Evolutionary conservation across 2,329 filamentous ascomycete genomes (phyloP).

Genomic region (Sarocladiaceae sp.): DNA sequence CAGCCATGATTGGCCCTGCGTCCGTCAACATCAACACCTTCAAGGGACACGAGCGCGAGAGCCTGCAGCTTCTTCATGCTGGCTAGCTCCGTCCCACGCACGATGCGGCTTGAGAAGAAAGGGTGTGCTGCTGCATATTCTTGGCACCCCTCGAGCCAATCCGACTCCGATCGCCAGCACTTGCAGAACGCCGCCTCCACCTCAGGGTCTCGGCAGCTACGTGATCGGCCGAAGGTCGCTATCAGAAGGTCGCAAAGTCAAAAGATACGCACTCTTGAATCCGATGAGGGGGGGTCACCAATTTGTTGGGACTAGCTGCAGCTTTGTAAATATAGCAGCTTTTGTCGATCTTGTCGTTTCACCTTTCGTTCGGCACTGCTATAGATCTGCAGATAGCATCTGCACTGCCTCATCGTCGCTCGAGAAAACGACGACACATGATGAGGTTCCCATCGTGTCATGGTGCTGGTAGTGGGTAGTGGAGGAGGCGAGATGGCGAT

Average conservation of each 20-base stretch:
- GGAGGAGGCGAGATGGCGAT: neutral
- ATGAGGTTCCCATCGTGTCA: neutral
- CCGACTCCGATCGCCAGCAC: neutral
- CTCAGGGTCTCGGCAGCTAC: neutral
- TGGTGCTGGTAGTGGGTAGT: neutral
- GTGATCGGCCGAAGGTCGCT: neutral
- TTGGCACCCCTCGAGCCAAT: neutral
- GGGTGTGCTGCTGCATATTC: no score
- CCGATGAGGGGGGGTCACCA: neutral
- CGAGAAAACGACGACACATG: neutral
- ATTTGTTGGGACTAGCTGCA: neutral
- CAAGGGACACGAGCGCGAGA: neutral
- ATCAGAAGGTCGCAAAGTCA: neutral
- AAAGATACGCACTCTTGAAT: no score
- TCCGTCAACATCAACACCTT: no score
- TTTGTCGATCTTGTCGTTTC: neutral
- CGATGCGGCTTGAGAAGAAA: no score
- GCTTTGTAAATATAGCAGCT: slow-evolving; percentile 1
- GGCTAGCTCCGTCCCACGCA: no score
- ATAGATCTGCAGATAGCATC: no score
- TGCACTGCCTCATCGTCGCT: neutral
- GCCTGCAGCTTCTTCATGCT: neutral
- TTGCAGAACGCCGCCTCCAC: neutral
- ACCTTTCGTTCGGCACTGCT: no score
- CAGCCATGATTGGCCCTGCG: no score